Evolutionary conservation across 2,329 filamentous ascomycete genomes (phyloP).

Genomic region (Aspergillus spinulosporus): DNA sequence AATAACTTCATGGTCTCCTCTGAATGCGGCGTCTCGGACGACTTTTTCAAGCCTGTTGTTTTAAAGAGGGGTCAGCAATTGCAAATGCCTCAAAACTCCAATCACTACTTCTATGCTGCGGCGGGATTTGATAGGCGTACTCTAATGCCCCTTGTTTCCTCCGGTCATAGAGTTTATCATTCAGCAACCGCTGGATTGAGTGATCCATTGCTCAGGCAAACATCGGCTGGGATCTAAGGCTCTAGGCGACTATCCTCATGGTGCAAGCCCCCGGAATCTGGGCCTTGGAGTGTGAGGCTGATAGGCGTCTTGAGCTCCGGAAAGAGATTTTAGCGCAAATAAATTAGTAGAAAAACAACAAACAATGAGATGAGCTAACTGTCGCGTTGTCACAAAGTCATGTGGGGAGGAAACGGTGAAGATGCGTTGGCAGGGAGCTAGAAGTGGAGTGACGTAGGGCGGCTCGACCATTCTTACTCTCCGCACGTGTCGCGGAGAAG

Average conservation of each 20-base stretch:
- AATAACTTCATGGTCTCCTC: conserved; percentile 76
- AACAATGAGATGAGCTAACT: conserved; percentile 9
- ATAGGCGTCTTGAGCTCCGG: conserved; percentile 9
- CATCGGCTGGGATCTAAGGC: conserved; percentile 27
- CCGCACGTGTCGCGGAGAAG: not conserved
- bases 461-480: conserved; percentile 11
- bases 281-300: conserved; percentile 18
- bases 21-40: conserved; percentile 78
- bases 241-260: conserved; percentile 29
- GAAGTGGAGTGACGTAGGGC: conserved; percentile 26
- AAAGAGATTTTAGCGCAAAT: not conserved
- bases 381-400: conserved; percentile 15
- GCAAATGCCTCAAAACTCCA: not conserved
- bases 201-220: conserved; percentile 67
- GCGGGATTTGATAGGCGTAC: conserved; percentile 55
- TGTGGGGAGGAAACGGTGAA: conserved; percentile 22
- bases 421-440: conserved; percentile 25
- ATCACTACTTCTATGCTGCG: not conserved
- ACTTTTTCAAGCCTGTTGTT: conserved; percentile 75
- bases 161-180: conserved; percentile 98
- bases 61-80: conserved; percentile 13
- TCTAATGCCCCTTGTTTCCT: conserved; percentile 94
- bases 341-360: not conserved
- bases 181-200: conserved; percentile 84
- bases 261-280: conserved; percentile 18